Base-by-base conservation (phyloP, 2,329 filamentous ascomycete species). In the Elsinoe necatrix region DNA sequence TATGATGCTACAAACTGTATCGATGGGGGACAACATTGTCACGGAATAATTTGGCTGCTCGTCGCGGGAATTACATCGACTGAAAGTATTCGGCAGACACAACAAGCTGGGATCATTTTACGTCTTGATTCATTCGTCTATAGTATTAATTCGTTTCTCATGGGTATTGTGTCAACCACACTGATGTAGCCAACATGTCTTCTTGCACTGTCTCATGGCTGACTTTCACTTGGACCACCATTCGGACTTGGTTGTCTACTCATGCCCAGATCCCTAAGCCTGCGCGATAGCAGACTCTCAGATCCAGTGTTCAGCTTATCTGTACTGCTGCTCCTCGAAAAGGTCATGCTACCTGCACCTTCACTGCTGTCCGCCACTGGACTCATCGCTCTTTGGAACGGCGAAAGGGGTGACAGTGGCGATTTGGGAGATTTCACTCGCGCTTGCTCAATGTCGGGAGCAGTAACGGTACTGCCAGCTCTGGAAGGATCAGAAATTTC, bases 231-330 rank as follows among this genome's bases (percentile, higher is more conserved):
- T 21, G n/a, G 31, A 23, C 52, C 52, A 6, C 25, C 35, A 42
- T 12, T 23, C 6, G 52, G 37, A 34, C 29, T 25, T 18, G 52
- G 23, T 9, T 23, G 41, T 35, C 48, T 54, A 14, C 39, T 52
- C 11, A 77, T 72, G 35, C 82, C 85, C 4, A 88, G 71, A 4
- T 81, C 80, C 61, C 82, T 79, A 43, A 92, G 72, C 57, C 83
- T 79, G 66, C 82, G 82, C 9, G 87, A 87, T 14, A 93, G 72
- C 14, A 93, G 75, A 56, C 71, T 72, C n/a, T 71, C 70, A 29
- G 69, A 68, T 59, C 89, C 83, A 66, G 79, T 86, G 63, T 67
- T 82, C 18, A 89, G 78, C 66, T 90, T 90, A 65, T 80, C 80
- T 65, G 90, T 89, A 7, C 66, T 69, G 27, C 55, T 60, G 25